Evolutionary conservation across 1,139 yeast species (phyloP).

Genomic region (Lodderomyces metapsilosis): DNA sequence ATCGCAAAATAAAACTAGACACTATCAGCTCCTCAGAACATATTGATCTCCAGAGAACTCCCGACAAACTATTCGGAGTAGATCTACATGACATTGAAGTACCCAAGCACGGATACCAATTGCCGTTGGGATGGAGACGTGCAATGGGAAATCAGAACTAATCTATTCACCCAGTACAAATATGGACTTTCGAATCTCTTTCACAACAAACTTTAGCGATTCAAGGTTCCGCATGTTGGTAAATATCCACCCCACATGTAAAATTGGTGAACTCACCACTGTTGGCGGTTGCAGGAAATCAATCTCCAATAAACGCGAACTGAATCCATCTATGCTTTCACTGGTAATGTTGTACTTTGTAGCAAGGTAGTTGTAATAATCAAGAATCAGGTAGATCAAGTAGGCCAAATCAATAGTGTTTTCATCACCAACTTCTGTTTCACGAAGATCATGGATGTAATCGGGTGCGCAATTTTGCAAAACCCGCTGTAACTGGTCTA

Average conservation of each 20-base stretch:
- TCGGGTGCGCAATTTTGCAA: conserved; percentile 34
- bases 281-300: conserved; percentile 12
- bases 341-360: conserved; percentile 22
- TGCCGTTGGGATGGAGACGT: conserved; percentile 10
- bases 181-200: not conserved
- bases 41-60: not conserved
- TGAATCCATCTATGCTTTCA: conserved; percentile 14
- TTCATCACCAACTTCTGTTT: not conserved
- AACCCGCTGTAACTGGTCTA: conserved; percentile 16
- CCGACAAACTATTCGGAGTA: conserved; percentile 10
- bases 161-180: not conserved
- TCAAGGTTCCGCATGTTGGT: conserved; percentile 5
- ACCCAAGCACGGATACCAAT: conserved; percentile 12
- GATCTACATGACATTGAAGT: conserved; percentile 10
- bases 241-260: conserved; percentile 9
- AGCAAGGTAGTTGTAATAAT: conserved; percentile 21
- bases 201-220: conserved; percentile 1
- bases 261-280: not conserved
- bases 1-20: not conserved
- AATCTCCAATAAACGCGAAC: conserved; percentile 8
- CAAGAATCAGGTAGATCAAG: conserved; percentile 16
- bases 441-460: conserved; percentile 20
- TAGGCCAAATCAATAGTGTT: conserved; percentile 4
- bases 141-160: not conserved
- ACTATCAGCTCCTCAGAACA: not conserved